Conservation (phyloP, 1,284 basidiomycete genomes). For the Ganoderma boninense region DNA sequence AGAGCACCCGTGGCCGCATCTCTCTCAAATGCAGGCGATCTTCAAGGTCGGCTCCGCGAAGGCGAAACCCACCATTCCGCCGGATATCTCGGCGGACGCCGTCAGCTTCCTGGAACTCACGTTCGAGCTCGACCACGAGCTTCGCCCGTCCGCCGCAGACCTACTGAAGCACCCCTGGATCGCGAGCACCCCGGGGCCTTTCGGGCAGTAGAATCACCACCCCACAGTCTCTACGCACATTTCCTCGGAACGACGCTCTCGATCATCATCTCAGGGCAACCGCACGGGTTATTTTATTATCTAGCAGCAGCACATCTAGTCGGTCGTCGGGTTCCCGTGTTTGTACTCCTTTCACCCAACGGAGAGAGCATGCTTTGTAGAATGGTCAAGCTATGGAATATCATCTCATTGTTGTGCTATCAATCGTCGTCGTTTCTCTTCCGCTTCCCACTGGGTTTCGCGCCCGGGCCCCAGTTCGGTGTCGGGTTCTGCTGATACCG, state of each 20-base stretch:
- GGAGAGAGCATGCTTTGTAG: slow-evolving; percentile 31
- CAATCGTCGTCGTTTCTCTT: slow-evolving; percentile 53
- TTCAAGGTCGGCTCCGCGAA: slow-evolving; percentile 90
- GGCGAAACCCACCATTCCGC: slow-evolving; percentile 84
- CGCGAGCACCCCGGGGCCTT: slow-evolving; percentile 32
- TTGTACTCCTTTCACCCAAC: slow-evolving; percentile 18
- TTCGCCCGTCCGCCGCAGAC: slow-evolving; percentile 83
- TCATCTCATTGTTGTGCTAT: slow-evolving; percentile 21
- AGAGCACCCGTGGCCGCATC: slow-evolving; percentile 95
- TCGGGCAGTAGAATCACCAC: slow-evolving; percentile 23
- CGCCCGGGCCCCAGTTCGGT: slow-evolving; percentile 92
- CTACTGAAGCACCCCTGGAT: slow-evolving; percentile 84
- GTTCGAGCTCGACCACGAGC: slow-evolving; percentile 86
- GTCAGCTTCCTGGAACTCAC: slow-evolving; percentile 86
- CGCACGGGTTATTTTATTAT: slow-evolving; percentile 27
- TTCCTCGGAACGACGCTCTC: slow-evolving; percentile 4
- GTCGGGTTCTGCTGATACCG: slow-evolving; percentile 94
- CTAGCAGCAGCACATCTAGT: slow-evolving; percentile 34
- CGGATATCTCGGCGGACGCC: slow-evolving; percentile 88
- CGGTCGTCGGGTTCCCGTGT: slow-evolving; percentile 19
- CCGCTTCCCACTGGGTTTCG: slow-evolving; percentile 59
- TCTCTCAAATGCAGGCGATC: slow-evolving; percentile 99
- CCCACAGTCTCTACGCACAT: slow-evolving; percentile 17
- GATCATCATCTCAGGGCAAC: slow-evolving; percentile 11
- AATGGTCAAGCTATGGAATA: slow-evolving; percentile 31